Conservation (phyloP, 1,139 yeast species). For the Sugiyamaella japonica region DNA sequence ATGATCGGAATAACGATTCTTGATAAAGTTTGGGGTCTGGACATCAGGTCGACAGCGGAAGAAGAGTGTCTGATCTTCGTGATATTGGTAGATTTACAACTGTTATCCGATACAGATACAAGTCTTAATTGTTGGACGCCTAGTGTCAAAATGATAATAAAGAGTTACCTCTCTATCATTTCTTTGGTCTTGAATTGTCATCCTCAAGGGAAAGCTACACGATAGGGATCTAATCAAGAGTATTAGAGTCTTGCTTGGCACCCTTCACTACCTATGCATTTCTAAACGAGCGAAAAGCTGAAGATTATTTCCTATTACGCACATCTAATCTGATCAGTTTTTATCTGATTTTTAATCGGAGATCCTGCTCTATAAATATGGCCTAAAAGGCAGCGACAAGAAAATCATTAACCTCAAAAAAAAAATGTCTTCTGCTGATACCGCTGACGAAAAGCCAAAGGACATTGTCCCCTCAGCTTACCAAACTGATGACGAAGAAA, state of each 20-base stretch:
- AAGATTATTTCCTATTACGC: background rate
- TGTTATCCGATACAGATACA: no score
- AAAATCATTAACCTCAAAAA: background rate
- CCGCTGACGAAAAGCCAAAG: conserved; percentile 10
- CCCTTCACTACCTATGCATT: background rate
- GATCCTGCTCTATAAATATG: background rate
- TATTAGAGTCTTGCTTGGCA: background rate
- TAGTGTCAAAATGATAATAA: no score
- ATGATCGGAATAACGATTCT: no score
- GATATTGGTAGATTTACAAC: no score
- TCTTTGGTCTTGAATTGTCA: no score
- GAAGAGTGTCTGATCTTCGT: no score
- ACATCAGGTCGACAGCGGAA: no score
- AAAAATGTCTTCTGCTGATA: background rate
- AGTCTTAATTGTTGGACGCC: no score
- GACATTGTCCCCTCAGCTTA: background rate
- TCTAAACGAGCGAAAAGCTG: background rate
- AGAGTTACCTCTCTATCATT: no score
- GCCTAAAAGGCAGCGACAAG: background rate
- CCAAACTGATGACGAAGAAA: background rate
- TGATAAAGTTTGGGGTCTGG: no score
- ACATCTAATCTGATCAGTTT: conserved; percentile 1
- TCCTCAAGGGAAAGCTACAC: no score
- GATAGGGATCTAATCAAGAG: no score
- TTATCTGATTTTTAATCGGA: conserved; percentile 1